These are phyloP conservation scores for Alopecurus myosuroides DNA, from an alignment of 176 grass and related monocot species.

Conservation along the genomic window DNA sequence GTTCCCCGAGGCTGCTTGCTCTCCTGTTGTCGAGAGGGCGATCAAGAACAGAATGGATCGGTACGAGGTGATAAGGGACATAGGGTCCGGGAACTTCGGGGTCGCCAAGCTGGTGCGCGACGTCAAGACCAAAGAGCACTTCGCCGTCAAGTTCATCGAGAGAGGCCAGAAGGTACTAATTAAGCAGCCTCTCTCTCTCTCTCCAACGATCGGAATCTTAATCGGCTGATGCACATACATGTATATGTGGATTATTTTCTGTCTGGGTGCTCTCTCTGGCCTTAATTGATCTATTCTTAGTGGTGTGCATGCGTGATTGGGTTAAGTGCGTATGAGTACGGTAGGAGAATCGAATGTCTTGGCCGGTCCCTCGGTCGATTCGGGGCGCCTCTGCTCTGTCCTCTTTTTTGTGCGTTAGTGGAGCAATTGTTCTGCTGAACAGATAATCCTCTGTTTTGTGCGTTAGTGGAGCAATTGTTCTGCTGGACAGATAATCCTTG, in stretches of 20 bases:
- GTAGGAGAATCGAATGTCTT: neutral
- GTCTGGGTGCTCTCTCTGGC: neutral
- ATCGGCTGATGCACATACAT: neutral
- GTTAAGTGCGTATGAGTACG: too few relatives aligned
- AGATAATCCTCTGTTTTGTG: neutral
- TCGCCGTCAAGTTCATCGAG: conserved; percentile 91
- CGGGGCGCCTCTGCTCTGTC: neutral
- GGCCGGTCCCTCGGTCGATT: neutral
- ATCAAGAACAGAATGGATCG: conserved; percentile 44
- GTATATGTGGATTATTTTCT: neutral
- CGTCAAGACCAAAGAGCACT: conserved; percentile 64
- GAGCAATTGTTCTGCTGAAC: neutral
- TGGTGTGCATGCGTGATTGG: neutral
- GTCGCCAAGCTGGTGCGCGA: conserved; percentile 87
- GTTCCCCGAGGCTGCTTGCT: neutral
- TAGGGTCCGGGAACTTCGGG: conserved; percentile 90
- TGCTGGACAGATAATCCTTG: too few relatives aligned
- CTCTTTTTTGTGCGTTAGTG: neutral
- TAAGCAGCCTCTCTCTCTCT: neutral
- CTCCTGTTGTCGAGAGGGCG: neutral
- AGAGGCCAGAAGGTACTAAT: conserved; percentile 66
- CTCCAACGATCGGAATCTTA: neutral
- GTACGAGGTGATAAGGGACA: conserved; percentile 76
- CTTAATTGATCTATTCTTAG: neutral
- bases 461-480: neutral